phyloP scores from a whole-genome alignment of 176 grass and related monocot species.

The Poa pratensis region DNA sequence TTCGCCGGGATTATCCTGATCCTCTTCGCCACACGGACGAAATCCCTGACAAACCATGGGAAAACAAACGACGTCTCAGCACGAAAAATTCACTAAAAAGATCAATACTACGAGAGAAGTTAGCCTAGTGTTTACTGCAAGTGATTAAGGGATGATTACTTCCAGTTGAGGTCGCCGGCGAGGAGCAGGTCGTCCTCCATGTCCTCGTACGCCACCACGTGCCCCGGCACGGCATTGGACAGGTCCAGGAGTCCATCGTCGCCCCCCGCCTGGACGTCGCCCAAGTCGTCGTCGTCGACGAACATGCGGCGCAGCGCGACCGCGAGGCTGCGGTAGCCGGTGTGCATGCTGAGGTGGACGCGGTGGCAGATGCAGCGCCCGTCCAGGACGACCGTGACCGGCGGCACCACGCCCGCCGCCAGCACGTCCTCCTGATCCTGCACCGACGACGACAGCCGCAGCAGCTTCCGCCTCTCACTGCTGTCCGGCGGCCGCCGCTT shows the following conservation, averaged over 20 bases:
- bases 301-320: slow-evolving; percentile 70
- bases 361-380: slow-evolving; percentile 89
- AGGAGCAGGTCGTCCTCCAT: slow-evolving; percentile 94
- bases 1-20: slow-evolving; percentile 68
- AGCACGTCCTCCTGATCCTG: slow-evolving; percentile 46
- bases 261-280: not conserved
- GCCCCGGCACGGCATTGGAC: slow-evolving; percentile 83
- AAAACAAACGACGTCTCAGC: not conserved
- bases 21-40: slow-evolving; percentile 70
- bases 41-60: slow-evolving; percentile 51
- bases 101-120: no score
- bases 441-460: slow-evolving; percentile 47
- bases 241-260: slow-evolving; percentile 37
- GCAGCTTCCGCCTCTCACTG: slow-evolving; percentile 47
- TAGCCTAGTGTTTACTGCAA: no score
- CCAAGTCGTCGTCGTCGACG: slow-evolving; percentile 25
- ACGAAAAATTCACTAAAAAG: no score
- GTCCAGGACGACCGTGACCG: slow-evolving; percentile 83
- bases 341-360: slow-evolving; percentile 66
- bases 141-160: slow-evolving; percentile 34
- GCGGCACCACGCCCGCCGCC: slow-evolving; percentile 64
- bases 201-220: slow-evolving; percentile 93
- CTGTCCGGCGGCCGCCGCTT: slow-evolving; percentile 39
- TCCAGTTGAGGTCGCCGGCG: slow-evolving; percentile 93
- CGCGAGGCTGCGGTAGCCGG: slow-evolving; percentile 71